A percentile compares a stretch with the other conserved stretches of the same genome.
phyloP scores from a whole-genome alignment of 495 filamentous ascomycete genomes.

The Talaromyces trachyspermus region DNA sequence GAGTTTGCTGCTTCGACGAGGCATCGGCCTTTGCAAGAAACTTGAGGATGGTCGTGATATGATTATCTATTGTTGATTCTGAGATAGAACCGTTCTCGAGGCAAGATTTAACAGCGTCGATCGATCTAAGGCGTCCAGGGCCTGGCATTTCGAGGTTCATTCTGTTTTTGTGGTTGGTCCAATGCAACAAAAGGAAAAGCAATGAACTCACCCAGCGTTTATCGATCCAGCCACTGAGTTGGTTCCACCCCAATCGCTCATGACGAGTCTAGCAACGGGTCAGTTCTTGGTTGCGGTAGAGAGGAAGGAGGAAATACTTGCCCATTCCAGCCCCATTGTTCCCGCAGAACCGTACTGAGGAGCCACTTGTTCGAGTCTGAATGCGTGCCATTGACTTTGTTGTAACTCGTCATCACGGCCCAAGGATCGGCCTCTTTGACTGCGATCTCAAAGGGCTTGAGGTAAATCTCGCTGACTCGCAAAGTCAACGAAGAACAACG shows the following conservation, averaged over 20 bases:
- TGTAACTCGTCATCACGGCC: conserved; percentile 68
- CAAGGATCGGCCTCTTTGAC: conserved; percentile 52
- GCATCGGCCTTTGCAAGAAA: conserved; percentile 32
- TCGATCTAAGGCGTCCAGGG: conserved; percentile 46
- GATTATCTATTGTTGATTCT: conserved; percentile 28
- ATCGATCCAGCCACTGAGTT: background rate
- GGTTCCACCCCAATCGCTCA: conserved; percentile 27
- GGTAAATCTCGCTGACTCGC: conserved; percentile 55
- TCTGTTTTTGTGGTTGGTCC: conserved; percentile 28
- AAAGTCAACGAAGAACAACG: background rate
- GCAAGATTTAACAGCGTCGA: conserved; percentile 46
- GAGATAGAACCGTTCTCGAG: conserved; percentile 26
- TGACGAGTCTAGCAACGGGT: conserved; percentile 31
- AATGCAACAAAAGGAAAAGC: conserved; percentile 25
- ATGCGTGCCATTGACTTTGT: conserved; percentile 63
- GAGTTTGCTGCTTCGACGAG: conserved; percentile 44
- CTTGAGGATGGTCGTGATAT: conserved; percentile 49
- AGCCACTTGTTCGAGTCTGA: conserved; percentile 51
- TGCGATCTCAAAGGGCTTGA: conserved; percentile 64
- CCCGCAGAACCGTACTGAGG: conserved; percentile 53
- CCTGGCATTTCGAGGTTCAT: conserved; percentile 69
- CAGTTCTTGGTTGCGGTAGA: background rate
- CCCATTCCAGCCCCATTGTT: conserved; percentile 52
- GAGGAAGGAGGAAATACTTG: background rate
- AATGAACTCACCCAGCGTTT: conserved; percentile 47